A percentile compares a stretch with the other conserved stretches of the same genome.
phyloP scores from a whole-genome alignment of 2,329 filamentous ascomycete genomes.

The Pyricularia pennisetigena region DNA sequence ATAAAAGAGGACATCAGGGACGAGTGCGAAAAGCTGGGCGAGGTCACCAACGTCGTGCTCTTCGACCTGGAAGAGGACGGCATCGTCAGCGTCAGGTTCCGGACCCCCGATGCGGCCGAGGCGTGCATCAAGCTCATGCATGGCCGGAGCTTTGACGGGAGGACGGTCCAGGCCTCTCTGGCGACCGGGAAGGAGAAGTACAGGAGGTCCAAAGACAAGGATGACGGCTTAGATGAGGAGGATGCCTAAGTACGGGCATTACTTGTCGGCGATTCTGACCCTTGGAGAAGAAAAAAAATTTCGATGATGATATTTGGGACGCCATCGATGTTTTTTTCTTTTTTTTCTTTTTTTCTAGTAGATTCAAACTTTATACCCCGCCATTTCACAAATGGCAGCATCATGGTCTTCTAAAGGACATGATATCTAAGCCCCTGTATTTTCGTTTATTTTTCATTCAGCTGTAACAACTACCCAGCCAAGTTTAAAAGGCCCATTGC shows the following conservation, averaged over 20 bases:
- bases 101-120: slow-evolving; percentile 57
- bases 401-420: neutral
- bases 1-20: slow-evolving; percentile 93
- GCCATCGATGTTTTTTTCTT: too few relatives aligned
- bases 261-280: neutral
- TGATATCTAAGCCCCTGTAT: neutral
- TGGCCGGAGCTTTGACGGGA: slow-evolving; percentile 69
- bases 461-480: neutral
- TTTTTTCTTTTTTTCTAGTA: neutral
- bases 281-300: neutral
- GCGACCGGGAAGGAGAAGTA: slow-evolving; percentile 62
- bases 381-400: neutral
- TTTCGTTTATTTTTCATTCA: neutral
- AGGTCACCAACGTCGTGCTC: slow-evolving; percentile 82
- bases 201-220: slow-evolving; percentile 15
- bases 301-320: neutral
- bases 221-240: slow-evolving; percentile 7
- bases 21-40: slow-evolving; percentile 76
- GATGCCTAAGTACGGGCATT: neutral
- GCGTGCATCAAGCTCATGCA: slow-evolving; percentile 69
- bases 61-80: slow-evolving; percentile 82
- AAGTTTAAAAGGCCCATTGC: neutral
- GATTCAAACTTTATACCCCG: neutral
- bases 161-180: slow-evolving; percentile 61
- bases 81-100: slow-evolving; percentile 77